A percentile compares a stretch with the other conserved stretches of the same genome.
Conservation (phyloP, 352 stramenopile genomes). For the Phytophthora agathidicida region DNA sequence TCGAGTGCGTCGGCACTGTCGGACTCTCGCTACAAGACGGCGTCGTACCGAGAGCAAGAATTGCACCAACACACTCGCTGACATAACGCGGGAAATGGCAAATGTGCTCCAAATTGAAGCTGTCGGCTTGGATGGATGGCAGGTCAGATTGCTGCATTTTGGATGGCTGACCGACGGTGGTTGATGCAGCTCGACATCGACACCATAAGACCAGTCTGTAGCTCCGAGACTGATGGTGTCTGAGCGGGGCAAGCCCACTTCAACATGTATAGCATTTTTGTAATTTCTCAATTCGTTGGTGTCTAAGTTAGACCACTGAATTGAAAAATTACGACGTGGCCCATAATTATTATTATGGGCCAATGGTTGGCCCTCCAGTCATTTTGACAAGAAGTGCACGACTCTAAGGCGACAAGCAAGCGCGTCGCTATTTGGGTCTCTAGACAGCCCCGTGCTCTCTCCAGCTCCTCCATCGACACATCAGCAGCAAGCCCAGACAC, state of each 20-base stretch:
- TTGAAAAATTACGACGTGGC: too few species aligned
- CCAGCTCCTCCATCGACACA: background rate
- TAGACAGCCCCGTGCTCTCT: background rate
- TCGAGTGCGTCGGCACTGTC: constrained; percentile 10
- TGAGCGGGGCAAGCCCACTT: too few species aligned
- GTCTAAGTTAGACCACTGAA: too few species aligned
- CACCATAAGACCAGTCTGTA: too few species aligned
- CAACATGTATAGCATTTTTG: too few species aligned
- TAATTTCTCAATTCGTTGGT: too few species aligned
- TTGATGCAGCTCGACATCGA: too few species aligned
- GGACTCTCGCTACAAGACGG: constrained; percentile 8
- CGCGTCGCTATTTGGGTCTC: constrained; percentile 6
- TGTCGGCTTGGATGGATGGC: constrained; percentile 11
- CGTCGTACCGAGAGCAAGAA: constrained; percentile 16
- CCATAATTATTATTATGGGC: too few species aligned
- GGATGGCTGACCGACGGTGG: too few species aligned
- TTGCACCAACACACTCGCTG: constrained; percentile 1
- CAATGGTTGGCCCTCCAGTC: constrained; percentile 26
- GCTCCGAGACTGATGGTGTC: too few species aligned
- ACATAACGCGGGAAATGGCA: constrained; percentile 2
- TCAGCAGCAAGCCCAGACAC: constrained; percentile 1
- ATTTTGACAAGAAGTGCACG: constrained; percentile 16
- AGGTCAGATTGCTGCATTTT: constrained; percentile 9
- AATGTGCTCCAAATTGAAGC: background rate
- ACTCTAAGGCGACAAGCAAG: constrained; percentile 3